Conservation (phyloP, 2,329 filamentous ascomycete genomes). For the Alternaria viburni region DNA sequence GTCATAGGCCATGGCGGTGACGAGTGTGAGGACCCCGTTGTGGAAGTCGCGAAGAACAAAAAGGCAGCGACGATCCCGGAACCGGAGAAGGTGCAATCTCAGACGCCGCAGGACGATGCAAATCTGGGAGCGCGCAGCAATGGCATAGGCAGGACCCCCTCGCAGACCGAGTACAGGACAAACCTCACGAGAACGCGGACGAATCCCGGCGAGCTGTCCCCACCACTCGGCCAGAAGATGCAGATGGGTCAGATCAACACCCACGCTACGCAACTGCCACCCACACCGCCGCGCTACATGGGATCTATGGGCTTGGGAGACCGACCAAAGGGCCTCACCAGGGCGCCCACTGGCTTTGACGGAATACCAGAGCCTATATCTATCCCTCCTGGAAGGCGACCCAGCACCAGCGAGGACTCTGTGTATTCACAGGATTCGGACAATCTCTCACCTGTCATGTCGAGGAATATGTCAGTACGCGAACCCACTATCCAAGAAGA, state of each 20-base stretch:
- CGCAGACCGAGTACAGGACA: slow-evolving; percentile 34
- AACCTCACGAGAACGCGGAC: slow-evolving; percentile 44
- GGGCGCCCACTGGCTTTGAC: slow-evolving; percentile 46
- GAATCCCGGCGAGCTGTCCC: slow-evolving; percentile 45
- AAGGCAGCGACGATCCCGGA: slow-evolving; percentile 31
- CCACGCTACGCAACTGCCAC: slow-evolving; percentile 32
- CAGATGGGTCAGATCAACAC: slow-evolving; percentile 46
- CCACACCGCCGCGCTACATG: slow-evolving; percentile 34
- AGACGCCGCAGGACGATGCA: slow-evolving; percentile 39
- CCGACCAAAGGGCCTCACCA: slow-evolving; percentile 35
- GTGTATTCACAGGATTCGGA: slow-evolving; percentile 42
- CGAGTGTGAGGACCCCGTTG: slow-evolving; percentile 74
- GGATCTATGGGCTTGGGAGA: slow-evolving; percentile 46
- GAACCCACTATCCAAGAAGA: slow-evolving; percentile 46
- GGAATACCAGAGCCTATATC: slow-evolving; percentile 17
- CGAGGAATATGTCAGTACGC: slow-evolving; percentile 32
- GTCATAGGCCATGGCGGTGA: slow-evolving; percentile 93
- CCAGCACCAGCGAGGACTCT: slow-evolving; percentile 44
- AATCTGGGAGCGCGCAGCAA: slow-evolving; percentile 33
- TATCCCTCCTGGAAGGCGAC: slow-evolving; percentile 11
- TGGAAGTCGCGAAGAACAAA: slow-evolving; percentile 71
- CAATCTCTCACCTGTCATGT: slow-evolving; percentile 27
- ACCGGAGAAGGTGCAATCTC: slow-evolving; percentile 22
- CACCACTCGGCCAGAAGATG: slow-evolving; percentile 45
- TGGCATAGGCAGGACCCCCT: slow-evolving; percentile 36